Base-by-base conservation (phyloP, 2,329 filamentous ascomycete genomes). In the Fusarium anthophilum region DNA sequence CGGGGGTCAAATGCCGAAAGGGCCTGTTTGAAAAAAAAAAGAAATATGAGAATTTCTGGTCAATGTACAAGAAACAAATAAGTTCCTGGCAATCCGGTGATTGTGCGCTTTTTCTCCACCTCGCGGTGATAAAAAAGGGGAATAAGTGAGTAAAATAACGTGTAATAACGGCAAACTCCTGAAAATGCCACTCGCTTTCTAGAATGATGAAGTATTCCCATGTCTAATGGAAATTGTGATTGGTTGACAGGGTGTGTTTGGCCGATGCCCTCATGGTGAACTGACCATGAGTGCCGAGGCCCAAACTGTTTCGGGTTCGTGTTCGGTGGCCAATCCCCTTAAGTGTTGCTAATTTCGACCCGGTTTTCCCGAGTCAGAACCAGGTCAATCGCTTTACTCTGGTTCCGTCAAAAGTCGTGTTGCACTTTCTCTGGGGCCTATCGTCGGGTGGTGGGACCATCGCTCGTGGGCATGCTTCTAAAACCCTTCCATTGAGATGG, bases 101-200 rank as follows among this genome's bases (percentile, higher is more conserved):
- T 54, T 72, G 62, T 67, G 66, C 61, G 53, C 66, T 71, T 75
- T 50, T 75, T 69, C 57, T 66, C 60, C 70, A 74, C 71, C 63
- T 44, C 8, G 70, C 57, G 72, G 72, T 69, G 64, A 70, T 47
- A 66, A 62, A 74, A 74, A 72, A 50, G 67, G 67, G 71, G 58
- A 72, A 73, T 75, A 66, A 57, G 50, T 53, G 69, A 72, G 60
- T 15, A 38, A 66, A 63, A 68, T 43, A 65, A 71, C 66, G 65
- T 67, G 64, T 73, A 44, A 61, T 71, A 61, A 71, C 37, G 63
- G 60, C 28, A 70, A 77, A 77, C 74, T 76, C 76, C 72, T 70
- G 70, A 68, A 75, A 70, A 76, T 78, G 76, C 73, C 63, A 63
- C 53, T 65, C 72, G 74, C 74, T 78, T 48, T 74, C 74, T 77